Base-by-base conservation (phyloP, 2,329 filamentous ascomycete genomes). In the Colletotrichum graminicola region DNA sequence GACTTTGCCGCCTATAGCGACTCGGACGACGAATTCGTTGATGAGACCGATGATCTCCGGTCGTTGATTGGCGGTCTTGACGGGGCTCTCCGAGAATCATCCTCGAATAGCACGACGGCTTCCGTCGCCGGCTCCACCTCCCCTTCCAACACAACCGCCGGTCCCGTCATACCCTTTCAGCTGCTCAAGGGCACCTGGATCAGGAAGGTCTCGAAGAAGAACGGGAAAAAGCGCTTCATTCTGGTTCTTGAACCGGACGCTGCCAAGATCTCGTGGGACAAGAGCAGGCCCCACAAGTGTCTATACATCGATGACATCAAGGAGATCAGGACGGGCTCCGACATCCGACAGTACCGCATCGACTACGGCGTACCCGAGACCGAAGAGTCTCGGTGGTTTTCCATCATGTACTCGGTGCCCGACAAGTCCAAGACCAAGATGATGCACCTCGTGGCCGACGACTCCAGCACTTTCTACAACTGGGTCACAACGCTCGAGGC, bases 281-380 rank as follows among this genome's bases (percentile, higher is more conserved):
- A 90, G 57, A 89, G 88, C 11, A 91, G 93, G 45, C 91, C 93
- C 1, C 89, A 90, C 32, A 98, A 98, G 80, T 91, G 90, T 64
- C 92, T 99, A 74, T 97, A 97, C 80, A 93, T 99, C 73, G 96
- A 99, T 77, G 94, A 98, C 79, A 95, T 99, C 77, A 92, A 93
- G 77, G 94, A 97, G 78, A 94, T 98, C 59, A 91, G 95, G 73
- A 90, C 91, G 43, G 94, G 94, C 23, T 88, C 89, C 16, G 94
- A 98, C 78, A 94, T 95, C 23, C 90, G 93, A 68, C 95, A 97
- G 79, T 97, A 97, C 79, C 92, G 94, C 52, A 91, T 95, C 76
- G 95, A 98, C 80, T 93, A 93, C 78, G 89, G 90, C 49, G 84
- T 96, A 29, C 83, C 91, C 0, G 88, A 91, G 62, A 84, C 89